Percentiles rank a stretch among this genome's conserved stretches.
Conservation (phyloP, 371 early-diverging fungal genomes). For the Mortierella sp. region DNA sequence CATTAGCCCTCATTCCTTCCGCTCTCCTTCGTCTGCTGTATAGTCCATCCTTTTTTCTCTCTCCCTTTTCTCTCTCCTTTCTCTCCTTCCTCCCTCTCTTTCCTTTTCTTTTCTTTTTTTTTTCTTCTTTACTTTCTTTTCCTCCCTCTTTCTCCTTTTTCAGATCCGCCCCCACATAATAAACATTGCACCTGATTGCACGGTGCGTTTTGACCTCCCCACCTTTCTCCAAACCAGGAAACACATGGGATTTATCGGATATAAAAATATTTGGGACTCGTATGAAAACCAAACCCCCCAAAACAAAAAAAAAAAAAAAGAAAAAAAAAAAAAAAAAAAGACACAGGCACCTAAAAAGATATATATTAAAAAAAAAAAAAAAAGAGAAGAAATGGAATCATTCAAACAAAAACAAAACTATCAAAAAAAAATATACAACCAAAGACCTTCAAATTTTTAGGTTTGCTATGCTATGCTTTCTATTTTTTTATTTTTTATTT, state of each 20-base stretch:
- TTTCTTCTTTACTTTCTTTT: slow-evolving; percentile 1
- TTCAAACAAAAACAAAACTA: too few species aligned
- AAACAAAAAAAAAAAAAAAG: too few species aligned
- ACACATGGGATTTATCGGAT: too few species aligned
- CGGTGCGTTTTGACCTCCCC: too few species aligned
- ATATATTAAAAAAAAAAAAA: slow-evolving; percentile 5
- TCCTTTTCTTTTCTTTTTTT: background rate
- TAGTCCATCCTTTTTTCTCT: background rate
- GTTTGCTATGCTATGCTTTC: background rate
- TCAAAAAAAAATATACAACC: too few species aligned
- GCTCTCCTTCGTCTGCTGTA: background rate
- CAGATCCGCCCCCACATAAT: too few species aligned
- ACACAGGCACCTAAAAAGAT: background rate
- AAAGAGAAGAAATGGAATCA: too few species aligned
- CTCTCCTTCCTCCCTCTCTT: background rate
- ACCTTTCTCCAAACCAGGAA: too few species aligned
- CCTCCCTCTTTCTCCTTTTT: background rate
- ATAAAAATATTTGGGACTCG: too few species aligned
- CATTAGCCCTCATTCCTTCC: slow-evolving; percentile 3
- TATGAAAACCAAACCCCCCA: too few species aligned
- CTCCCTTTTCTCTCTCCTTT: background rate
- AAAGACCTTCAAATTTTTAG: background rate
- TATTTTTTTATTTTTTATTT: too few species aligned
- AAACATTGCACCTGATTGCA: too few species aligned
- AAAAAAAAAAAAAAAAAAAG: slow-evolving; percentile 5